Evolutionary conservation across 73 alveolate genomes (phyloP), one percentile per base, ranked within the genome.

Genomic region (Paramecium sexaurelia): DNA sequence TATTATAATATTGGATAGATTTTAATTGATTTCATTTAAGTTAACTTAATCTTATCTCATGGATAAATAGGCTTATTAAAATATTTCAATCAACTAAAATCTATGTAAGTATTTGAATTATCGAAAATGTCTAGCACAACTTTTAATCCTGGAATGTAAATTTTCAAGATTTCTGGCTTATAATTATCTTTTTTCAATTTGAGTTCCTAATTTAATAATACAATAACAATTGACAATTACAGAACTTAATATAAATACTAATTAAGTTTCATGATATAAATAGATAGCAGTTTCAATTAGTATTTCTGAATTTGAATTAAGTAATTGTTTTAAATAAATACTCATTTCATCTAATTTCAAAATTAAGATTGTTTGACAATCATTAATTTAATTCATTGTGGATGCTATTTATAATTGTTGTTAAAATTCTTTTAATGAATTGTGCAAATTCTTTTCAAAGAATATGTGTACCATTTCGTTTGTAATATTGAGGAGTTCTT

Each of bases 341-440:
- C 83, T 61, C 41, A 61, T 61, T 61, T 61, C 83, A 61, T 61
- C 83, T 32, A 61, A 61, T 29, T 61, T 61, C 26, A 26, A 26
- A 8, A 61, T 61, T 29, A 61, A 24, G 10, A 29, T 29, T 11
- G 83, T 61, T 4, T 61, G 83, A 32, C 83, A 61, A 61, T 61
- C 83, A 61, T 61, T 26, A 29, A 61, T 29, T 13, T 26, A 61
- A 32, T 29, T 29, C 43, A 61, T 32, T 2, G 83, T 61, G 9
- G 1, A 29, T 29, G 43, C 1, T 61, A 26, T 61, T 29, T 61
- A 41, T 13, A 61, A 24, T 61, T 61, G 26, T 29, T 61, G 26
- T 61, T 61, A 32, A 26, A 61, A 61, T 61, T 61, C 83, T 61
- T 61, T 61, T 13, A 61, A 24, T 22, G 83, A 26, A 61, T 61